Base-by-base conservation (phyloP, 1,284 basidiomycete species). In the Rhodotorula sp. region DNA sequence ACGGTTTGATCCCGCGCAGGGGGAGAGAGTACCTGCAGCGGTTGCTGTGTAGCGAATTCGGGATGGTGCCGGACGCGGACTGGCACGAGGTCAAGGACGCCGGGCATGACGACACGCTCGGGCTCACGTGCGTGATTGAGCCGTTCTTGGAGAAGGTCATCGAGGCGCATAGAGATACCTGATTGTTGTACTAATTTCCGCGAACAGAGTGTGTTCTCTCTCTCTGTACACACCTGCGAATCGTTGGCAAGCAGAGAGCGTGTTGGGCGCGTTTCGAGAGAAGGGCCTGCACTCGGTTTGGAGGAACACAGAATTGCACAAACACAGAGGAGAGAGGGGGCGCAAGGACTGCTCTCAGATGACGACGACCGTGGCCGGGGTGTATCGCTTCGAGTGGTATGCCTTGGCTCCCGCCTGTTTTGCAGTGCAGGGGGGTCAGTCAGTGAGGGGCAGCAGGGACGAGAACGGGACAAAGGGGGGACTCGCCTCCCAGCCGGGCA, bases 401-500 rank as follows among this genome's bases (percentile, higher is more conserved):
- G 92, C 88, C 79, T 88, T 88, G 85, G 91, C 88, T 61, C 90
- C 91, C 65, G 84, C 84, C 90, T 91, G 80, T 55, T 42, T 42
- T 42, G 22, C 12, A 54, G 33, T 24, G 4, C 44, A 10, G 29
- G 20, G 8, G 33, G 29, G 33, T 20, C 37, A 48, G 63, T 46
- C 49, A 49, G 37, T 24, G 8, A 37, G 14, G 17, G 24, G 48
- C 29, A 30, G 20, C 37, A 2, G 51, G 49, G 60, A 46, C 3
- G 1, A 29, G 1, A 10, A 45, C 17, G 44, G 55, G 22, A 29
- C 20, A 61, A 17, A 49, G 20, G 33, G 20, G 33, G 4, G 26
- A 37, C 91, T 80, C 82, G 94, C 93, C 91, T 93, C 88, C 95
- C 95, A 99, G 66, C 88, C 92, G 65, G 86, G 86, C 53, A 97